These are phyloP conservation scores for Boletus rex-veris DNA, from an alignment of 768 basidiomycete genomes.

Conservation along the genomic window DNA sequence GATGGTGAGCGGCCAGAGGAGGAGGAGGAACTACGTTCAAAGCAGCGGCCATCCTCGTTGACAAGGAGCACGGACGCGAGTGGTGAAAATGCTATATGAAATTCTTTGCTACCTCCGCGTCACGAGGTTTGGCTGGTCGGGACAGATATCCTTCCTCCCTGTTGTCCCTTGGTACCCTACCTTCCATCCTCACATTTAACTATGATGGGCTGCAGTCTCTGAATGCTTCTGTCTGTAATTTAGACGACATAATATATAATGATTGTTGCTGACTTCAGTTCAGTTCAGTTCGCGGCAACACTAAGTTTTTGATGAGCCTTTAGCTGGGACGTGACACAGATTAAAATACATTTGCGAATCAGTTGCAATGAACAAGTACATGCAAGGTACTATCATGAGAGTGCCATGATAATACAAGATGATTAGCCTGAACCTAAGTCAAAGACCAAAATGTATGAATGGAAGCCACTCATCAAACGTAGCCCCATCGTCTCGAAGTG, in stretches of 20 bases:
- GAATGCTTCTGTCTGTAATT: slow-evolving; percentile 10
- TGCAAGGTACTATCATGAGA: no score
- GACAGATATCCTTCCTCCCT: background rate
- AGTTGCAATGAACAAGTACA: no score
- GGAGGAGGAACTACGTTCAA: slow-evolving; percentile 21
- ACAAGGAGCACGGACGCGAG: slow-evolving; percentile 7
- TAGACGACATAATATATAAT: slow-evolving; percentile 9
- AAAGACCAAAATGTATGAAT: slow-evolving; percentile 8
- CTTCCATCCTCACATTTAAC: slow-evolving; percentile 28
- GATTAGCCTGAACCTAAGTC: no score
- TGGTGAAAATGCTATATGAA: slow-evolving; percentile 8
- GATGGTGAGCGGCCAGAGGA: slow-evolving; percentile 31
- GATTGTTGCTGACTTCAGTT: background rate
- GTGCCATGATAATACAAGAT: no score
- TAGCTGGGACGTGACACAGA: no score
- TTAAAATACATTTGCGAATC: no score
- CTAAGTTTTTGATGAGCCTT: no score
- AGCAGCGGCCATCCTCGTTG: slow-evolving; percentile 13
- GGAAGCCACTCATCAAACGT: slow-evolving; percentile 7
- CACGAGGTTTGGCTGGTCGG: slow-evolving; percentile 4
- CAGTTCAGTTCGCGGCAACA: no score
- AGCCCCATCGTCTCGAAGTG: background rate
- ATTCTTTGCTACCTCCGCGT: background rate
- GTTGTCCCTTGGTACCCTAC: slow-evolving; percentile 7
- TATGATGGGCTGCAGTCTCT: background rate